phyloP scores from a whole-genome alignment of 2,329 filamentous ascomycete genomes.

The Neonectria punicea region DNA sequence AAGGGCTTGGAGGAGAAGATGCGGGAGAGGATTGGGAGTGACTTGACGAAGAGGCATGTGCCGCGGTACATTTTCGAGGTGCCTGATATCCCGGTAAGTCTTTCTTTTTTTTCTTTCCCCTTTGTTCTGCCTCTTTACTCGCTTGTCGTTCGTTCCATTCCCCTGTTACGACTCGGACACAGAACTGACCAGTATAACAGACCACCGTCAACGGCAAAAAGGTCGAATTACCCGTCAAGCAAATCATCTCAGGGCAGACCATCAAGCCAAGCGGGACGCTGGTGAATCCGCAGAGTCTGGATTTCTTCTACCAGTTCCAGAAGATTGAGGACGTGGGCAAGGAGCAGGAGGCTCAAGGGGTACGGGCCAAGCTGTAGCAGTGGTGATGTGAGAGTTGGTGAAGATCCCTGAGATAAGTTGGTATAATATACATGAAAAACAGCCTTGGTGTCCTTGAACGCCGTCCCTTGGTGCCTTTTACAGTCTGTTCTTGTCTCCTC shows the following conservation, averaged over 20 bases:
- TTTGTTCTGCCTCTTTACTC: too few relatives aligned
- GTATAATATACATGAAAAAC: neutral
- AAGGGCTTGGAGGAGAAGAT: conserved; percentile 65
- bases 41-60: conserved; percentile 78
- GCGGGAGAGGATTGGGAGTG: conserved; percentile 71
- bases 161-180: neutral
- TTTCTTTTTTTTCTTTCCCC: neutral
- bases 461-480: neutral
- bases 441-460: neutral
- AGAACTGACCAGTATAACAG: conserved; percentile 51
- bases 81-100: conserved; percentile 79
- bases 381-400: neutral
- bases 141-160: neutral
- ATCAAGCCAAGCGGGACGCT: conserved; percentile 82
- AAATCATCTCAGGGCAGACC: conserved; percentile 79
- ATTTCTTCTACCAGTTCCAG: conserved; percentile 81
- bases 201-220: conserved; percentile 88
- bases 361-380: conserved; percentile 46
- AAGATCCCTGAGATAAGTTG: neutral
- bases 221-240: conserved; percentile 85
- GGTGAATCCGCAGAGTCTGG: conserved; percentile 78
- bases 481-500: neutral
- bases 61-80: conserved; percentile 84
- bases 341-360: conserved; percentile 22
- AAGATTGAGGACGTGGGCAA: conserved; percentile 48